Percentiles rank a stretch among this genome's conserved stretches.
These are phyloP conservation scores for Chaetomidium leptoderma DNA, from an alignment of 495 filamentous ascomycete species.

Conservation along the genomic window DNA sequence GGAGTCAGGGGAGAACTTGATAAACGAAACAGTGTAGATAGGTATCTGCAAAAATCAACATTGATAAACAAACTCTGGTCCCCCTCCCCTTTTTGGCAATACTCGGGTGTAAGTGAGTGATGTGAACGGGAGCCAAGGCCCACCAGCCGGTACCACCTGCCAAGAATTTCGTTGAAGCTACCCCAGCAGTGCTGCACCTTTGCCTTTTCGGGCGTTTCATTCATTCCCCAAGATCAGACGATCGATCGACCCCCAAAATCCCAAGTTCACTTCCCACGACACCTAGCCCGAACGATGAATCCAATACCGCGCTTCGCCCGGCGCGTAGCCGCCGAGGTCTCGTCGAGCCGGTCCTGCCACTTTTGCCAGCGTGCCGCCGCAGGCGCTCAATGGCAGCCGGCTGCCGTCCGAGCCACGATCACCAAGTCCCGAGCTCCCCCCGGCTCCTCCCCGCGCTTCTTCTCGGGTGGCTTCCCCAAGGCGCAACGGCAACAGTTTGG, in stretches of 20 bases:
- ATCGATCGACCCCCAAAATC: not conserved
- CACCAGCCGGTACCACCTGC: not conserved
- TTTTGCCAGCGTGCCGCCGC: constrained; percentile 21
- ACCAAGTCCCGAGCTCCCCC: not conserved
- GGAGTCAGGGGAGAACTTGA: not conserved
- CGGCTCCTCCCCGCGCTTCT: constrained; percentile 20
- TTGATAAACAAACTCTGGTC: not conserved
- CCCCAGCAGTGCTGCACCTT: not conserved
- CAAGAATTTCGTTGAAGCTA: not conserved
- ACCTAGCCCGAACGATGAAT: constrained; percentile 18
- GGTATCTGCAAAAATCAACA: not conserved
- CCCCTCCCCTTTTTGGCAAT: not conserved
- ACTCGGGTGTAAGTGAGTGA: not conserved
- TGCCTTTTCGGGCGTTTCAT: too few species aligned
- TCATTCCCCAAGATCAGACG: not conserved
- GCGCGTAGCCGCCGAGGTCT: constrained; percentile 9
- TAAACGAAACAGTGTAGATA: too few species aligned
- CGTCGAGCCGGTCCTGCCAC: constrained; percentile 20
- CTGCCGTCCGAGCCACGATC: not conserved
- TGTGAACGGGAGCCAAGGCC: too few species aligned
- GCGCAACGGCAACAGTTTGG: constrained; percentile 19
- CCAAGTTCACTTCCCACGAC: not conserved
- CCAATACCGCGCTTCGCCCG: constrained; percentile 20
- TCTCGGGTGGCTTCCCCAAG: constrained; percentile 21
- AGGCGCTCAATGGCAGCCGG: constrained; percentile 16